Evolutionary conservation across 345 rosid genomes (phyloP).

Genomic region (Gossypium ekmanianum): DNA sequence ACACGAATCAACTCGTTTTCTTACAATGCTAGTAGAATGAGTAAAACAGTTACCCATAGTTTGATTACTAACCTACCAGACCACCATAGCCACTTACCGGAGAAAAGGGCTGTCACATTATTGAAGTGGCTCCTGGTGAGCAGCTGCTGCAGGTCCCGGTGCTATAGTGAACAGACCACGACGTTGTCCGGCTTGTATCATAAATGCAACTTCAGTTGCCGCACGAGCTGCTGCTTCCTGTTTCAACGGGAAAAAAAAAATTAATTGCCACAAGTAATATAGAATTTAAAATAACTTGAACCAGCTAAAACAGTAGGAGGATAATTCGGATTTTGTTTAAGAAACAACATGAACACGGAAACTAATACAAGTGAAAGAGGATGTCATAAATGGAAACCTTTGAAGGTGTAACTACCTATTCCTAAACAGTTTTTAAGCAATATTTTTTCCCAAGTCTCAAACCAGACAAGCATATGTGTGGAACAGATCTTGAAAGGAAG

Average conservation of each 20-base stretch:
- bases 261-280: background rate
- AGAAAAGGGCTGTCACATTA: conserved; percentile 8
- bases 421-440: background rate
- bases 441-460: background rate
- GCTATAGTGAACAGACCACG: conserved; percentile 66
- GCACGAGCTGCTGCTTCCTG: conserved; percentile 95
- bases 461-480: background rate
- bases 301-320: background rate
- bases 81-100: background rate
- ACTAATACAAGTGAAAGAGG: background rate
- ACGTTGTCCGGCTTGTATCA: conserved; percentile 75
- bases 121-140: conserved; percentile 47
- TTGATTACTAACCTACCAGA: background rate
- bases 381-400: background rate
- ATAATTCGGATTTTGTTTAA: background rate
- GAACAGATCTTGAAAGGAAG: background rate
- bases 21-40: conserved; percentile 3
- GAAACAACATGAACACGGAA: background rate
- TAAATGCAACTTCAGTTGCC: conserved; percentile 87
- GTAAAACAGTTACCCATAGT: background rate
- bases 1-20: conserved; percentile 10
- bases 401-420: background rate
- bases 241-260: conserved; percentile 4
- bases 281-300: conserved; percentile 1
- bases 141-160: conserved; percentile 45